Conservation (phyloP, 371 early-diverging fungal genomes). For the Mucor lusitanicus region DNA sequence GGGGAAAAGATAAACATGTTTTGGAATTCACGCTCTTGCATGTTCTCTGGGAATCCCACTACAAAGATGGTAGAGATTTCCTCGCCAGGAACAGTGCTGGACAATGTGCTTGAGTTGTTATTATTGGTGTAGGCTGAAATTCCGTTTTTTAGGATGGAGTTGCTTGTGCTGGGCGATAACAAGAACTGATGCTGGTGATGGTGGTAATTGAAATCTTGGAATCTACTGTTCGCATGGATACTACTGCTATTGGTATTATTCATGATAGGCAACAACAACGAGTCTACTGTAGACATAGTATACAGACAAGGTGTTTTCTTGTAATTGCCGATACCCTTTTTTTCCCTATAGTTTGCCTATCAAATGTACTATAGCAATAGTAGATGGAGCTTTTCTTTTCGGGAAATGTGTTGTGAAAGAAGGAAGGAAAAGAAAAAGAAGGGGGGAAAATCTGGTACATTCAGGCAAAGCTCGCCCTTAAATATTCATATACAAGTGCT, state of each 20-base stretch:
- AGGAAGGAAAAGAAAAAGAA: neutral
- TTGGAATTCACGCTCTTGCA: constrained; percentile 92
- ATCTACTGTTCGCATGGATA: neutral
- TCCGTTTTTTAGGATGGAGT: neutral
- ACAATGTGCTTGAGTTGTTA: neutral
- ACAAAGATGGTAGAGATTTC: constrained; percentile 91
- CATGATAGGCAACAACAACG: neutral
- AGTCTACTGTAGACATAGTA: neutral
- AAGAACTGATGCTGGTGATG: neutral
- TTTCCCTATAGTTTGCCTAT: neutral
- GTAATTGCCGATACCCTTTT: no score
- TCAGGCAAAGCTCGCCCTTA: neutral
- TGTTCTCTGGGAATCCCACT: constrained; percentile 94
- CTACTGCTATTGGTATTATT: neutral
- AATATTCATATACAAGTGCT: neutral
- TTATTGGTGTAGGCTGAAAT: constrained; percentile 1
- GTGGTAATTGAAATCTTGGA: neutral
- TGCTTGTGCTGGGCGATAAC: constrained; percentile 1
- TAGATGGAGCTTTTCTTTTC: neutral
- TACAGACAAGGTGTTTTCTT: neutral
- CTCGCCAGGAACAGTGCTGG: constrained; percentile 20
- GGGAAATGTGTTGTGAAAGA: neutral
- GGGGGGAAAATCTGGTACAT: neutral
- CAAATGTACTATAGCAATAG: neutral
- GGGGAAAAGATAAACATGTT: constrained; percentile 92